These are phyloP conservation scores for Apiospora hydei DNA, from an alignment of 2,329 filamentous ascomycete genomes.

Conservation along the genomic window DNA sequence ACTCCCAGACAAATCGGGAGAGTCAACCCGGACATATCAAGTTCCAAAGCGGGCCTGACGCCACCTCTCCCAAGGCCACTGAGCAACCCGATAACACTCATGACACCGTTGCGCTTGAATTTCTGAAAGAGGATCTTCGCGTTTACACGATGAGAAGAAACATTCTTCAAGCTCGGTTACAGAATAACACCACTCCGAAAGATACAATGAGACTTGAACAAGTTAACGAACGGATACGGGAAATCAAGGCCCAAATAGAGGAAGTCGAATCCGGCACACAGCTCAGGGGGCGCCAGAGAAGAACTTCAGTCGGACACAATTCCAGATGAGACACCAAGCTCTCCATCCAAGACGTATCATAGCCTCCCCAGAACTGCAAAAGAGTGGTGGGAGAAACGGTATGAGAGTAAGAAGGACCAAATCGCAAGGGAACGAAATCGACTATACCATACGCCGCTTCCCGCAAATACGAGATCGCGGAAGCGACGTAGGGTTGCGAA, in stretches of 20 bases:
- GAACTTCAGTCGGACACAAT: neutral
- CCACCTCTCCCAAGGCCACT: neutral
- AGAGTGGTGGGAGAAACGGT: neutral
- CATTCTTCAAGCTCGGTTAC: neutral
- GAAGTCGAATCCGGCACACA: neutral
- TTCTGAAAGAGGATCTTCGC: neutral
- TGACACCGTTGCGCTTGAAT: neutral
- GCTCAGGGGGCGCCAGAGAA: neutral
- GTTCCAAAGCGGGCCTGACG: neutral
- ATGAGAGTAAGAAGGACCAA: neutral
- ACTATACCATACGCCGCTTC: too few species aligned
- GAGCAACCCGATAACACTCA: neutral
- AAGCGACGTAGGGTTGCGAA: neutral
- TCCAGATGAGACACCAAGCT: neutral
- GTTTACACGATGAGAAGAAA: neutral
- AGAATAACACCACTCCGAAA: fast-evolving
- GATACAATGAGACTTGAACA: neutral
- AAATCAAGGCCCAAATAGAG: neutral
- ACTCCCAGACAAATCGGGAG: too few species aligned
- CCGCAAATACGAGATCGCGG: neutral
- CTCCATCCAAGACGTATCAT: neutral
- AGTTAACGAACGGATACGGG: neutral
- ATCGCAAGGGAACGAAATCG: too few species aligned
- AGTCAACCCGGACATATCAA: neutral
- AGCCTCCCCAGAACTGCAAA: neutral